Conservation (phyloP, 1,284 basidiomycete species). For the Caloboletus inedulis region DNA sequence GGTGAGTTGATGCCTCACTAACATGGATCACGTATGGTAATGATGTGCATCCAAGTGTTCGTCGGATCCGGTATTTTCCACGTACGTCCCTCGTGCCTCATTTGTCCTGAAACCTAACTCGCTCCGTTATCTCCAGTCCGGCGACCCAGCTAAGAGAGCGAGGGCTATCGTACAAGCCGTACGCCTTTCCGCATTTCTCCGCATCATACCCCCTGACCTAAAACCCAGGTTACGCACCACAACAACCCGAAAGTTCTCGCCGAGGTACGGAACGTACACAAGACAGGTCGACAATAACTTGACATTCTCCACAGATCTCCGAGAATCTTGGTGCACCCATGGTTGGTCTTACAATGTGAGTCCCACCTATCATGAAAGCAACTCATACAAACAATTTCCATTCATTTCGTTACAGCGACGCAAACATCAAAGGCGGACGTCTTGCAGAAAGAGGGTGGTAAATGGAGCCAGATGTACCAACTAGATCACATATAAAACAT, state of each 20-base stretch:
- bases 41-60: constrained; percentile 55
- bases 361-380: constrained; percentile 13
- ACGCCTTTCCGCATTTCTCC: constrained; percentile 23
- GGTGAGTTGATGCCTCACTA: constrained; percentile 48
- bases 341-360: constrained; percentile 89
- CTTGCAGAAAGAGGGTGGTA: constrained; percentile 51
- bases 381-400: constrained; percentile 3
- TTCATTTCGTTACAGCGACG: constrained; percentile 42
- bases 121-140: constrained; percentile 51
- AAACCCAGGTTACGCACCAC: constrained; percentile 81
- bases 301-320: constrained; percentile 57
- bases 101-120: constrained; percentile 1
- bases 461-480: constrained; percentile 7
- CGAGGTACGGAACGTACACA: constrained; percentile 46
- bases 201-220: constrained; percentile 5
- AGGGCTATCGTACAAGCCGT: constrained; percentile 97
- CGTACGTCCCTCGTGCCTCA: constrained; percentile 44
- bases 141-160: constrained; percentile 91
- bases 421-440: constrained; percentile 62
- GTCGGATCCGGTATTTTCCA: constrained; percentile 96
- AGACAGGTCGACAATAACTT: not conserved
- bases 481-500: constrained; percentile 44
- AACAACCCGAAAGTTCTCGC: constrained; percentile 87
- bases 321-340: constrained; percentile 87
- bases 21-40: constrained; percentile 10